These are phyloP conservation scores for Zopfia rhizophila DNA, from an alignment of 2,329 filamentous ascomycete genomes.

Conservation along the genomic window DNA sequence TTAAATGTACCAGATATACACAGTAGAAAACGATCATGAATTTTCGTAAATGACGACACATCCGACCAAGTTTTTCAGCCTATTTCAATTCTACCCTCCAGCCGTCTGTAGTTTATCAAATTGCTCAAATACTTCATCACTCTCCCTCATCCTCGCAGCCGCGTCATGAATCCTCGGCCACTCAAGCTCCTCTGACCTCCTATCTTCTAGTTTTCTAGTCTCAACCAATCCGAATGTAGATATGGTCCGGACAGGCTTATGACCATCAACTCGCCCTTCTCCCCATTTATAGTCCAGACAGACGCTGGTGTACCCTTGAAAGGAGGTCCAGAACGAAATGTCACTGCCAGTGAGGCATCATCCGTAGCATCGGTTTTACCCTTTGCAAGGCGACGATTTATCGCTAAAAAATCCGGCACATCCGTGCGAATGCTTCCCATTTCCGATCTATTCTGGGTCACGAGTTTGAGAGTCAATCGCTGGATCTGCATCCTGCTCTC, in stretches of 20 bases:
- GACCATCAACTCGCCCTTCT: constrained; percentile 28
- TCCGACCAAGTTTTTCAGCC: too few species aligned
- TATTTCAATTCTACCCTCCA: too few species aligned
- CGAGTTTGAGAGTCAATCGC: constrained; percentile 20
- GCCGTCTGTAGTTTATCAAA: constrained; percentile 27
- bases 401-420: too few species aligned
- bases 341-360: constrained; percentile 21
- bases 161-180: constrained; percentile 57
- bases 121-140: constrained; percentile 53
- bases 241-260: constrained; percentile 6
- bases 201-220: constrained; percentile 15
- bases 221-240: constrained; percentile 22
- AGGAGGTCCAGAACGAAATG: constrained; percentile 26
- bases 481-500: constrained; percentile 30
- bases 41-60: too few species aligned
- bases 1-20: too few species aligned
- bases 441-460: too few species aligned
- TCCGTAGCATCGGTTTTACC: constrained; percentile 7
- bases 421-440: constrained; percentile 7
- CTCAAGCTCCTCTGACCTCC: constrained; percentile 20
- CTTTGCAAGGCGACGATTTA: too few species aligned
- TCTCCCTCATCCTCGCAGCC: constrained; percentile 59
- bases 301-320: constrained; percentile 27
- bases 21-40: too few species aligned
- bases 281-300: constrained; percentile 27